Percentiles rank a stretch among this genome's conserved stretches.
phyloP scores from a whole-genome alignment of 768 basidiomycete genomes.

The Bullera alba region DNA sequence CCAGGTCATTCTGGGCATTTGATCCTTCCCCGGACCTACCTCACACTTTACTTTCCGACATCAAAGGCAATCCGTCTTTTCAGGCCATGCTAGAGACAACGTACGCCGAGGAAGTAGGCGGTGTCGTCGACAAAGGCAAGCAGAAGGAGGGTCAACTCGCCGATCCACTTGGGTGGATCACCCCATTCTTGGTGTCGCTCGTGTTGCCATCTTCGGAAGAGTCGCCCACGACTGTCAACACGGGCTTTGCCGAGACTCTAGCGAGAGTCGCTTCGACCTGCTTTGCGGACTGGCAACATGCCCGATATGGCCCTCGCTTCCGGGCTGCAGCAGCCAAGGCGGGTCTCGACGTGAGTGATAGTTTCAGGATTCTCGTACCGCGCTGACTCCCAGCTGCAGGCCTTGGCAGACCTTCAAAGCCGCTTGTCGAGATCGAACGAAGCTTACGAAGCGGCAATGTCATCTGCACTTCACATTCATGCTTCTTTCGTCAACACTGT shows the following conservation, averaged over 20 bases:
- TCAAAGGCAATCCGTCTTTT: conserved; percentile 63
- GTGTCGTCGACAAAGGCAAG: background rate
- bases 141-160: conserved; percentile 19
- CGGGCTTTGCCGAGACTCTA: conserved; percentile 59
- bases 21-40: conserved; percentile 64
- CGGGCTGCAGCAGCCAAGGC: conserved; percentile 59
- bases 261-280: conserved; percentile 66
- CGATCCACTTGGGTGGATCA: conserved; percentile 57
- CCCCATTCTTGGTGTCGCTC: conserved; percentile 55
- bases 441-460: background rate
- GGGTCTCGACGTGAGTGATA: conserved; percentile 58
- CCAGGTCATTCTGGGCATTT: conserved; percentile 57
- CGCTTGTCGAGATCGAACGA: conserved; percentile 1
- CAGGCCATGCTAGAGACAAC: conserved; percentile 21
- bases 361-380: background rate
- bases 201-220: conserved; percentile 6
- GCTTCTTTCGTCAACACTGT: conserved; percentile 51
- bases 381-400: conserved; percentile 7
- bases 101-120: conserved; percentile 2
- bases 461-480: conserved; percentile 53
- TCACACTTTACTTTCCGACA: conserved; percentile 67
- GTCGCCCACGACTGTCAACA: background rate
- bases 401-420: conserved; percentile 18
- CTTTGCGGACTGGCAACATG: conserved; percentile 74
- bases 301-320: conserved; percentile 55